Conservation (phyloP, 148 eudicot species). For the Suaeda aralocaspica region DNA sequence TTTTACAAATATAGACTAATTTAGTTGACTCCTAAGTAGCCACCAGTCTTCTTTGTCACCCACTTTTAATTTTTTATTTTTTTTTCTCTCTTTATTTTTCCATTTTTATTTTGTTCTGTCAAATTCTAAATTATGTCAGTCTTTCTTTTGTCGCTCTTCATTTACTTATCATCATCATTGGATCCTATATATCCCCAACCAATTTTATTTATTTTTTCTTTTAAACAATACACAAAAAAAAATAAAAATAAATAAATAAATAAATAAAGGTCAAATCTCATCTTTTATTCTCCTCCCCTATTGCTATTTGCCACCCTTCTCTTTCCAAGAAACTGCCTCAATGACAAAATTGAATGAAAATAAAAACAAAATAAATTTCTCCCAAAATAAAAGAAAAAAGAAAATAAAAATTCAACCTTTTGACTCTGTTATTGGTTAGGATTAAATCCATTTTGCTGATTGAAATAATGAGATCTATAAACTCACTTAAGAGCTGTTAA, state of each 20-base stretch:
- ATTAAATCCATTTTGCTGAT: conserved; percentile 8
- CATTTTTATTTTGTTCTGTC: neutral
- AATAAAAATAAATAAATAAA: too few species aligned
- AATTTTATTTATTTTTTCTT: too few species aligned
- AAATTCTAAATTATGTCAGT: neutral
- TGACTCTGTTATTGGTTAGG: conserved; percentile 12
- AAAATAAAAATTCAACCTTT: neutral
- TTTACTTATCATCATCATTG: neutral
- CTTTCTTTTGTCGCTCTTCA: neutral
- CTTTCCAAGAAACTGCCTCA: conserved; percentile 29
- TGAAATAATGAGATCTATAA: conserved; percentile 13
- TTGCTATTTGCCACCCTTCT: neutral
- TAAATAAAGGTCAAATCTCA: conserved; percentile 10
- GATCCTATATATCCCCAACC: conserved; percentile 1
- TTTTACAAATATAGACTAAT: neutral
- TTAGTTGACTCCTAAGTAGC: neutral
- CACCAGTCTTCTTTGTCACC: neutral
- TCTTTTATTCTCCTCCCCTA: conserved; percentile 6
- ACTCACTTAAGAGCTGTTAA: conserved; percentile 16
- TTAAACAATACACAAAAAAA: too few species aligned
- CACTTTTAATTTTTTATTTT: neutral
- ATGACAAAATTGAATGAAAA: neutral
- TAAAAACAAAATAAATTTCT: too few species aligned
- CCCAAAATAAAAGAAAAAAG: neutral
- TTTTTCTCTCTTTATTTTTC: neutral